Conservation (phyloP, 176 grass and related monocot genomes). For the Olyra latifolia region DNA sequence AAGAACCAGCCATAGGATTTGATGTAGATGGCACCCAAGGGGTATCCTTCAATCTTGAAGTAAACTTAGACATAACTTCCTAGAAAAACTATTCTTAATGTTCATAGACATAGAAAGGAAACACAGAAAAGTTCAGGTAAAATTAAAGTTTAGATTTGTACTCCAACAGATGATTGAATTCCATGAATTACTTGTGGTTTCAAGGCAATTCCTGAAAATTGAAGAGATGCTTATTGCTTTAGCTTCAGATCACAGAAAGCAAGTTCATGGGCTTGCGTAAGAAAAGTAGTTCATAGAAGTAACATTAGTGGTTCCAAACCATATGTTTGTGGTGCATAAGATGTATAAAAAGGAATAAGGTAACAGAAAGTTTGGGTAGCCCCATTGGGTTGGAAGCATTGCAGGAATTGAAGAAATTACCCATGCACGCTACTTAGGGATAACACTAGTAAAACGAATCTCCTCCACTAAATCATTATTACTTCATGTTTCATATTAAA, state of each 20-base stretch:
- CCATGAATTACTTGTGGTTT: slow-evolving; percentile 68
- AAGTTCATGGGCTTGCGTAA: slow-evolving; percentile 19
- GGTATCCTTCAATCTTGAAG: slow-evolving; percentile 50
- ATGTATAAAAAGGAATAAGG: not conserved
- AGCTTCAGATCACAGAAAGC: slow-evolving; percentile 28
- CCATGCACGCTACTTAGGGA: slow-evolving; percentile 10
- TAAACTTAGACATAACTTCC: slow-evolving; percentile 63
- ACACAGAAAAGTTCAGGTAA: not conserved
- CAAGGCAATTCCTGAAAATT: slow-evolving; percentile 64
- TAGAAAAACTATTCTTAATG: slow-evolving; percentile 39
- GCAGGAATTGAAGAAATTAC: slow-evolving; percentile 23
- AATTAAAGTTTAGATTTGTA: slow-evolving; percentile 34
- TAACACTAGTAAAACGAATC: not conserved
- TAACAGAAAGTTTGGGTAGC: not conserved
- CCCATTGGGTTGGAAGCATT: not conserved
- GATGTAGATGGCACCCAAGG: slow-evolving; percentile 33
- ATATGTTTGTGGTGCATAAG: not conserved
- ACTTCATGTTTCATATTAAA: not conserved
- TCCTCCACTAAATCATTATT: not conserved
- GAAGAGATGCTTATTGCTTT: slow-evolving; percentile 25
- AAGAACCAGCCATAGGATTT: slow-evolving; percentile 32
- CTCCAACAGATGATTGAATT: slow-evolving; percentile 69
- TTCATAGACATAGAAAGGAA: slow-evolving; percentile 22
- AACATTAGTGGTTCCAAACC: slow-evolving; percentile 1
- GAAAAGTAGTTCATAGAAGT: slow-evolving; percentile 12